Conservation (phyloP, 2,329 filamentous ascomycete genomes). For the Diplodia seriata region DNA sequence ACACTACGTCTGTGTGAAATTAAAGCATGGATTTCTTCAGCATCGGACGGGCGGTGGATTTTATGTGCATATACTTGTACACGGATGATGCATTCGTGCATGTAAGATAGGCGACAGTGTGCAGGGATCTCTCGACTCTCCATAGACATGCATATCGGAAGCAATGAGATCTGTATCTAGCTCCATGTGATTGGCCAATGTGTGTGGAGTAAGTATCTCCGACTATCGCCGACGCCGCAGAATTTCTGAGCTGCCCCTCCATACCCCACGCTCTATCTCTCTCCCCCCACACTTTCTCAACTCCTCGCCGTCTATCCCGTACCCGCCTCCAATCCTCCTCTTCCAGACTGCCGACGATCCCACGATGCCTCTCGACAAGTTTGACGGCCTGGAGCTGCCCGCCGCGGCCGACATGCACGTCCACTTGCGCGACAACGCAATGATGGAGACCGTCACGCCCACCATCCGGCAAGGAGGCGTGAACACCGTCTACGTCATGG, state of each 20-base stretch:
- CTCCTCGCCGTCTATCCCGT: neutral
- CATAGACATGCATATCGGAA: neutral
- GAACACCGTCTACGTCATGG: slow-evolving; percentile 63
- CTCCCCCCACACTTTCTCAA: slow-evolving; percentile 9
- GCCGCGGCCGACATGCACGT: slow-evolving; percentile 61
- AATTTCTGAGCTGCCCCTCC: slow-evolving; percentile 24
- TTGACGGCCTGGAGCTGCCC: slow-evolving; percentile 54
- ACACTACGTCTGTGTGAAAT: neutral
- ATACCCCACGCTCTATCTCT: slow-evolving; percentile 3
- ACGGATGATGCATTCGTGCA: neutral
- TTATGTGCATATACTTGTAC: neutral
- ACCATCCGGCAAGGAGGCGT: slow-evolving; percentile 60
- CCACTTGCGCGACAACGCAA: slow-evolving; percentile 60
- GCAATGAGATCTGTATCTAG: neutral
- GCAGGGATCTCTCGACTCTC: slow-evolving; percentile 4
- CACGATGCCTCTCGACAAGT: slow-evolving; percentile 49
- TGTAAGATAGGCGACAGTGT: slow-evolving; percentile 6
- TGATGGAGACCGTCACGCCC: slow-evolving; percentile 59
- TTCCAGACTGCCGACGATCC: neutral
- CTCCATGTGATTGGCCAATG: slow-evolving; percentile 7
- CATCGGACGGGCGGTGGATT: neutral
- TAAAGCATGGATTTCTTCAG: too few species aligned
- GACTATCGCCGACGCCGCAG: slow-evolving; percentile 17
- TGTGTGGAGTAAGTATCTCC: neutral
- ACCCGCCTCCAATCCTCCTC: neutral